Conservation (phyloP, 768 basidiomycete genomes). For the Suillus bovinus region DNA sequence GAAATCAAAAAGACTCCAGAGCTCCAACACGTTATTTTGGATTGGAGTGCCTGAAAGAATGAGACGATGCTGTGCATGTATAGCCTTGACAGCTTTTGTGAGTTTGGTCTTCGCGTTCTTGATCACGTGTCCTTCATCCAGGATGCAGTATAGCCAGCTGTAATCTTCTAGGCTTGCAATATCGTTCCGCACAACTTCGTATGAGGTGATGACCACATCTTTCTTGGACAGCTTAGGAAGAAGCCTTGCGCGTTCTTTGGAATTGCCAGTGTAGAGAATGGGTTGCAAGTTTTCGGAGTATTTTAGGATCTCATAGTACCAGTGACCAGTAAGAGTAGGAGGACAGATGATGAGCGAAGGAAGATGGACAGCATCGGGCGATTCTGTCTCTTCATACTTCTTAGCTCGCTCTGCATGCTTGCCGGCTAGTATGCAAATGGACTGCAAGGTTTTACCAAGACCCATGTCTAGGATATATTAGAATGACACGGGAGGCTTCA, state of each 20-base stretch:
- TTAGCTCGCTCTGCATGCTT: constrained; percentile 88
- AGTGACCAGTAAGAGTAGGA: constrained; percentile 96
- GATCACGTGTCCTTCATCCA: constrained; percentile 98
- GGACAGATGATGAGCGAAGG: constrained; percentile 96
- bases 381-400: constrained; percentile 61
- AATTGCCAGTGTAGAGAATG: constrained; percentile 85
- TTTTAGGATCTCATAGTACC: constrained; percentile 97
- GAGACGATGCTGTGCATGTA: constrained; percentile 89
- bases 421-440: constrained; percentile 94
- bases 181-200: constrained; percentile 97
- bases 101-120: constrained; percentile 99
- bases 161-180: constrained; percentile 69
- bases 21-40: constrained; percentile 96
- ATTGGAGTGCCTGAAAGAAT: constrained; percentile 98
- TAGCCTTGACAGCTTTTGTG: constrained; percentile 91
- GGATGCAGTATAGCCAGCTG: constrained; percentile 93
- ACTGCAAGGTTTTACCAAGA: constrained; percentile 95
- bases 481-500: not conserved
- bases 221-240: constrained; percentile 63
- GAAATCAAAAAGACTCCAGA: constrained; percentile 99
- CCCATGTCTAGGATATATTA: constrained; percentile 79
- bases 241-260: constrained; percentile 74
- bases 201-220: constrained; percentile 96
- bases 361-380: constrained; percentile 78
- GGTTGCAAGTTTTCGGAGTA: constrained; percentile 85